Percentiles rank a stretch among this genome's conserved stretches.
Conservation (phyloP, 345 rosid species). For the Melaleuca alternifolia region DNA sequence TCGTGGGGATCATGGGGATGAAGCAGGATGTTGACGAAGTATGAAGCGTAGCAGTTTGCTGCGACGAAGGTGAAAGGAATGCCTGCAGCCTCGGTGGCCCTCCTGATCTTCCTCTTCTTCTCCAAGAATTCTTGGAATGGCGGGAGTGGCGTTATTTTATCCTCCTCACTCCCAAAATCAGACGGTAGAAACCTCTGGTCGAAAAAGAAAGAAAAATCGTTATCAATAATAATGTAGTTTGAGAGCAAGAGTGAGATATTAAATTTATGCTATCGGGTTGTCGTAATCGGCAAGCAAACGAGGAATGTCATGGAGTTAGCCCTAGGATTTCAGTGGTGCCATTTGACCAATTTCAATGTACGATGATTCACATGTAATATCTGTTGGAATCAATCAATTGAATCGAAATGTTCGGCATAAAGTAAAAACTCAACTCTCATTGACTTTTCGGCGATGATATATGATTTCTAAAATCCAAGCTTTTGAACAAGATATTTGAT, state of each 20-base stretch:
- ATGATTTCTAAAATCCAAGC: neutral
- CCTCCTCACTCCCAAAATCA: conserved; percentile 36
- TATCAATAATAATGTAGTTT: neutral
- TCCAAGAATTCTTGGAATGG: conserved; percentile 26
- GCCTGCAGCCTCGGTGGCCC: conserved; percentile 25
- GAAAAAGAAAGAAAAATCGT: neutral
- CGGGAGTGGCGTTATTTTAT: conserved; percentile 21
- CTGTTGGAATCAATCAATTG: neutral
- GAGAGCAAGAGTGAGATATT: too few species aligned
- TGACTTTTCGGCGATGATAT: fast-evolving
- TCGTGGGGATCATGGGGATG: conserved; percentile 2
- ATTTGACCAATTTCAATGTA: neutral
- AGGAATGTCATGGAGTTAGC: neutral
- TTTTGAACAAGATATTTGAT: neutral
- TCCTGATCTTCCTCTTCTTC: conserved; percentile 25
- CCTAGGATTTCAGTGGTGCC: neutral
- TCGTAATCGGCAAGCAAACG: neutral
- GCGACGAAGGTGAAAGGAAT: conserved; percentile 30
- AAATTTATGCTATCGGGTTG: neutral
- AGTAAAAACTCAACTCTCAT: neutral
- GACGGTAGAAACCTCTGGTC: conserved; percentile 37
- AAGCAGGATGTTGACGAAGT: conserved; percentile 21
- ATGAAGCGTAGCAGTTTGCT: conserved; percentile 21
- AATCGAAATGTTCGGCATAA: neutral
- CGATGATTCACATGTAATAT: neutral